Base-by-base conservation (phyloP, 2,329 filamentous ascomycete species). In the Sarocladium oryzae region DNA sequence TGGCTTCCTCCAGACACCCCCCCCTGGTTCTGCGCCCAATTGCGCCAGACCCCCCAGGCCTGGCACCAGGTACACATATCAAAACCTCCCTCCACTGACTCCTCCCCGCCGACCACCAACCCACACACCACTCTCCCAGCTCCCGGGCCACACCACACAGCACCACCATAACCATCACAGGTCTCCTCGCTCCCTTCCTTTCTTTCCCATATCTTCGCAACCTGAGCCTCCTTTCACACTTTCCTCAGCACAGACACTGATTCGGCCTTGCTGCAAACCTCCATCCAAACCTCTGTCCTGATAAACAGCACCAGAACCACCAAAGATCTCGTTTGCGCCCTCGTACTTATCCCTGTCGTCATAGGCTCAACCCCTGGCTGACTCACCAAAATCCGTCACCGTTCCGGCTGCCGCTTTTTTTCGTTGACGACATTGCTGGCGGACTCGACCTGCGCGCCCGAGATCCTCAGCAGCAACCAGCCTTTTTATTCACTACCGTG, bases 191-290 rank as follows among this genome's bases (percentile, higher is more conserved):
- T 48, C 43, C 43, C 43, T 48, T 48, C 43, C 15, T 48, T 33
- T 26, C 43, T 33, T 48, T 48, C 43, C 43, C 43, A 48, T 48
- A 48, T 33, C 26, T 48, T 48, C 24, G 43, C 43, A 26, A 48
- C 26, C 40, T 7, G n/a, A 33, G 21, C 15, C 36, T 21, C 16
- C 36, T 48, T 33, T 8, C 24, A 33, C 43, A 30, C 9, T 24
- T 10, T n/a, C 10, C 24, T 20, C 28, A 16, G 33, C 15, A 48
- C 15, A 18, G 16, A 33, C 16, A 48, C 18, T n/a, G 26, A 30
- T 13, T n/a, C 28, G 2, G 11, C 11, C 43, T 21, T 33, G 18
- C 6, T 28, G 26, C 40, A 16, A 43, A 48, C 4, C 28, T 28
- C 4, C 43, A 20, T 26, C 26, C 7, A 15, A 7, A 4, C 11